Evolutionary conservation across 2,329 filamentous ascomycete genomes (phyloP).

Genomic region (Clarireedia homoeocarpa): DNA sequence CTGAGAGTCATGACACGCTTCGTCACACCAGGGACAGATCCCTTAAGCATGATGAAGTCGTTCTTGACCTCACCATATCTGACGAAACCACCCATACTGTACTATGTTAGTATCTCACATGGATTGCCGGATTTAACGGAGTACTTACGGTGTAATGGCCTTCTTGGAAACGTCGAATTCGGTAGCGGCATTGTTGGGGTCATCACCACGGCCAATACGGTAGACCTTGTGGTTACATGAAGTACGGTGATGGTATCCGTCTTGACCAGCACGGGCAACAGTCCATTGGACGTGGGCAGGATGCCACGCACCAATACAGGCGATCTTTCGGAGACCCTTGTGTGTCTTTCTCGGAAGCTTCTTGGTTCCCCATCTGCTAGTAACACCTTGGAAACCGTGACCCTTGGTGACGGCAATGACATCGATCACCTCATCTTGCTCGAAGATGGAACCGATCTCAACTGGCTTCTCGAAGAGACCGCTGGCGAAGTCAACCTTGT

Average conservation of each 20-base stretch:
- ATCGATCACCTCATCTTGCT: conserved; percentile 99
- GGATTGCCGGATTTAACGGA: neutral
- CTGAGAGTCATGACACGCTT: conserved; percentile 98
- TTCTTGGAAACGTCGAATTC: conserved; percentile 98
- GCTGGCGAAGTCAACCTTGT: conserved; percentile 95
- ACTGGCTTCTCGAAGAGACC: conserved; percentile 99
- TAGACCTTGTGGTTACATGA: conserved; percentile 99
- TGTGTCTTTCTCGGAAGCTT: conserved; percentile 99
- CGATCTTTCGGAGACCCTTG: conserved; percentile 99
- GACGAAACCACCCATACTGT: conserved; percentile 95
- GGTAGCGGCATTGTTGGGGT: conserved; percentile 88
- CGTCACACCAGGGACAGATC: conserved; percentile 94
- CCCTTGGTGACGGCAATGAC: conserved; percentile 99
- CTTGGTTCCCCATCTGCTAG: conserved; percentile 98
- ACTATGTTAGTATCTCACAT: conserved; percentile 27
- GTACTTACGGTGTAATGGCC: conserved; percentile 95
- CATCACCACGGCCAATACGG: conserved; percentile 88
- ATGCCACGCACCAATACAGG: conserved; percentile 99
- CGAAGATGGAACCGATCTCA: conserved; percentile 87
- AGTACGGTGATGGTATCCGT: conserved; percentile 99
- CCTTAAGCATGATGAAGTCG: conserved; percentile 98
- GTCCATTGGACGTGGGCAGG: conserved; percentile 99
- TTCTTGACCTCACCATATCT: conserved; percentile 99
- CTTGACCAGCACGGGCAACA: conserved; percentile 98
- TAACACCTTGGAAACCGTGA: conserved; percentile 97